These are phyloP conservation scores for Ciborinia camelliae DNA, from an alignment of 2,329 filamentous ascomycete species.

Conservation along the genomic window DNA sequence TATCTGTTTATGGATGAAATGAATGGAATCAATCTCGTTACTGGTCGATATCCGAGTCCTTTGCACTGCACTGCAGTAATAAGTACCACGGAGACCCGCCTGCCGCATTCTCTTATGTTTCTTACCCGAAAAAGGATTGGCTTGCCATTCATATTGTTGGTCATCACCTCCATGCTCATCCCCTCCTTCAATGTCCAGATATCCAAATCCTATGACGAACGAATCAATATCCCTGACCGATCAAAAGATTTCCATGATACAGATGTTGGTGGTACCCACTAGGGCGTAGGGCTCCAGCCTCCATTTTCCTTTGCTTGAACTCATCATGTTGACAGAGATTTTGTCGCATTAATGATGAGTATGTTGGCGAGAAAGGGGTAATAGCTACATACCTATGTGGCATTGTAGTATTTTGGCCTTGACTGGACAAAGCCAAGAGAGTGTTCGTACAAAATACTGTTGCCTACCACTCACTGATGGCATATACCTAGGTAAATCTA, in stretches of 20 bases:
- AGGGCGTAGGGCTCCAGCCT: slow-evolving; percentile 18
- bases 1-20: background rate
- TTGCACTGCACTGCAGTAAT: background rate
- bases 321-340: background rate
- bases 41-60: slow-evolving; percentile 1
- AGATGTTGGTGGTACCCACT: slow-evolving; percentile 9
- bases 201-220: background rate
- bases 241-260: background rate
- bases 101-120: background rate
- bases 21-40: background rate
- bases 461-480: background rate
- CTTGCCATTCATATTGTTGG: background rate
- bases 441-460: background rate
- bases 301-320: slow-evolving; percentile 11
- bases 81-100: background rate
- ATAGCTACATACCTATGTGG: background rate
- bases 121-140: background rate
- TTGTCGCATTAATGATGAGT: too few species aligned
- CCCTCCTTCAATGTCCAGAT: background rate
- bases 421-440: background rate
- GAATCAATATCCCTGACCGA: slow-evolving; percentile 9
- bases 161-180: background rate
- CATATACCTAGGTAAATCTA: background rate
- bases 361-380: background rate
- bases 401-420: slow-evolving; percentile 8